Conservation (phyloP, 148 eudicot genomes). For the Salicornia ramosissima region DNA sequence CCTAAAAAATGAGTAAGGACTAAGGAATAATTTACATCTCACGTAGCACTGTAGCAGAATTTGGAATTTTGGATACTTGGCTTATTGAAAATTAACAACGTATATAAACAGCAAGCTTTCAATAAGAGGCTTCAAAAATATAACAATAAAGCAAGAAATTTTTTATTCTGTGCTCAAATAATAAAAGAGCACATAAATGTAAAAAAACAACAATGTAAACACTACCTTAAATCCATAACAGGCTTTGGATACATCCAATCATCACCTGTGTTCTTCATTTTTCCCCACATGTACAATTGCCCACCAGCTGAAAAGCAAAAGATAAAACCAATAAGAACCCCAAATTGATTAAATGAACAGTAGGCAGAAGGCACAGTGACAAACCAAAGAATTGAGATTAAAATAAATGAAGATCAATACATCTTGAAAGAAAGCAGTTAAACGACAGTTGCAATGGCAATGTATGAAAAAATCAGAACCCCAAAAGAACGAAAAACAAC, state of each 20-base stretch:
- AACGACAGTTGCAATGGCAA: not conserved
- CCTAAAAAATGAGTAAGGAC: not conserved
- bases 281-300: slow-evolving; percentile 98
- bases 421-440: not conserved
- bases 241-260: slow-evolving; percentile 99
- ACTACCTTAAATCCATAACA: slow-evolving; percentile 88
- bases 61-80: not conserved
- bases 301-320: slow-evolving; percentile 67
- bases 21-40: not conserved
- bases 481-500: not conserved
- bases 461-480: not conserved
- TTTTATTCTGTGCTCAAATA: not conserved
- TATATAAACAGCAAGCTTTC: not conserved
- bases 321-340: not conserved
- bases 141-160: not conserved
- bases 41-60: too few species aligned
- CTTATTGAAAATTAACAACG: not conserved
- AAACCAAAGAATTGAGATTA: not conserved
- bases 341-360: not conserved
- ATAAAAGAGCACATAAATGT: not conserved
- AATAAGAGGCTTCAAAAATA: not conserved
- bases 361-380: not conserved
- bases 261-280: slow-evolving; percentile 82
- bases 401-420: not conserved
- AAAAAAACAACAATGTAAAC: not conserved